A percentile compares a stretch with the other conserved stretches of the same genome.
Conservation (phyloP, 129 eudicot genomes). For the Lactuca sativa region DNA sequence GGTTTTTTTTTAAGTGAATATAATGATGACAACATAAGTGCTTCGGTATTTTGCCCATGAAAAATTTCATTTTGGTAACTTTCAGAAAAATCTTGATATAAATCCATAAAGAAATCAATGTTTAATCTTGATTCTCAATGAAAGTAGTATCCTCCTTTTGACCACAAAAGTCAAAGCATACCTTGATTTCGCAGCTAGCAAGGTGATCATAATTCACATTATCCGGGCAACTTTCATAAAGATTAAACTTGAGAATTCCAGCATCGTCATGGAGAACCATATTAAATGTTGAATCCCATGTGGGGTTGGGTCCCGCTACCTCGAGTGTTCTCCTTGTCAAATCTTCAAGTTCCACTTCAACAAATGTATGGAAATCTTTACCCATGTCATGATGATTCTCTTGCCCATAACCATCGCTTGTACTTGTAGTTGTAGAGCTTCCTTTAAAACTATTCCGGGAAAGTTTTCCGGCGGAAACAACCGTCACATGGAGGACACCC, state of each 20-base stretch:
- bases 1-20: too few species aligned
- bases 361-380: conserved; percentile 77
- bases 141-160: background rate
- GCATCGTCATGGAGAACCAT: conserved; percentile 86
- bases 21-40: background rate
- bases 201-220: conserved; percentile 66
- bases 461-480: conserved; percentile 68
- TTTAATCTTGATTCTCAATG: background rate
- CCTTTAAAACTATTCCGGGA: conserved; percentile 48
- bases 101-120: background rate
- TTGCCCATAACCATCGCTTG: conserved; percentile 20
- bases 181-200: conserved; percentile 93
- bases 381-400: conserved; percentile 36
- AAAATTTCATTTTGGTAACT: too few species aligned
- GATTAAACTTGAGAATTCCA: conserved; percentile 68
- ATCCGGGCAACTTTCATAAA: conserved; percentile 67
- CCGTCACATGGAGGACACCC: conserved; percentile 74
- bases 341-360: conserved; percentile 90
- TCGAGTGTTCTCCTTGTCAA: conserved; percentile 70
- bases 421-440: conserved; percentile 22
- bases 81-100: too few species aligned
- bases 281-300: conserved; percentile 82
- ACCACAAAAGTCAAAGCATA: conserved; percentile 23
- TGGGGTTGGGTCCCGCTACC: conserved; percentile 64
- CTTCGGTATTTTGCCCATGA: too few species aligned